These are phyloP conservation scores for Hirschioporus abietinus DNA, from an alignment of 768 basidiomycete species.

Conservation along the genomic window DNA sequence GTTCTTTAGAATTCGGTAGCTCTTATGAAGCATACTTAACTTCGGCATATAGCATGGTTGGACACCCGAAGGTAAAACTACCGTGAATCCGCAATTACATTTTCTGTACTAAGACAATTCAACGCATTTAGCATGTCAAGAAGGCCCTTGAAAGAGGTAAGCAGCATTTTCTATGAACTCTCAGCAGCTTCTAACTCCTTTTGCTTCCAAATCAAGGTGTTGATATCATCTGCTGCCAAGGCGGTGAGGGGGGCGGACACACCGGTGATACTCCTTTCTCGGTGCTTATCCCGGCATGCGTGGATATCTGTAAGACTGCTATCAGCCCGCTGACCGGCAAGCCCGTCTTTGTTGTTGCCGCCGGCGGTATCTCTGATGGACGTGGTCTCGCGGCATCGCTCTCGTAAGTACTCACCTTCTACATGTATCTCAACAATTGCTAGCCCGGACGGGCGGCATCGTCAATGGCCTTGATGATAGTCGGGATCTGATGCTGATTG, in stretches of 20 bases:
- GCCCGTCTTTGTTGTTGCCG: slow-evolving; percentile 73
- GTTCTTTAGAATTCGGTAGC: slow-evolving; percentile 3
- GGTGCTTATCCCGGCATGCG: slow-evolving; percentile 75
- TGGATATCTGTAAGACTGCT: slow-evolving; percentile 66
- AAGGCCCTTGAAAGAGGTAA: slow-evolving; percentile 71
- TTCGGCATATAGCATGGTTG: slow-evolving; percentile 55
- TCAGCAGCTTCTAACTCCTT: not conserved
- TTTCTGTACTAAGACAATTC: slow-evolving; percentile 6
- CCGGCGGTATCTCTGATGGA: slow-evolving; percentile 81
- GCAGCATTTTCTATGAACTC: not conserved
- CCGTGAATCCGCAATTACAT: slow-evolving; percentile 6
- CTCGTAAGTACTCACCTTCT: slow-evolving; percentile 34
- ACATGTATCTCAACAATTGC: not conserved
- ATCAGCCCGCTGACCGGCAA: slow-evolving; percentile 77
- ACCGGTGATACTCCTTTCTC: slow-evolving; percentile 81
- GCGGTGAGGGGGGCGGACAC: slow-evolving; percentile 86
- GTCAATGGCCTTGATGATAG: not conserved
- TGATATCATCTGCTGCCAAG: slow-evolving; percentile 86
- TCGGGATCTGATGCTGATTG: not conserved
- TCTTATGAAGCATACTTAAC: not conserved
- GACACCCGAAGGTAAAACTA: slow-evolving; percentile 66
- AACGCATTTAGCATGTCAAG: slow-evolving; percentile 48
- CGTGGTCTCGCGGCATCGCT: slow-evolving; percentile 73
- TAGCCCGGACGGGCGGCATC: not conserved
- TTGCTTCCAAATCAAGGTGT: slow-evolving; percentile 45